Evolutionary conservation across 106 monocot species (phyloP), one percentile per base, ranked within the genome.

Genomic region (Chionographis japonica): DNA sequence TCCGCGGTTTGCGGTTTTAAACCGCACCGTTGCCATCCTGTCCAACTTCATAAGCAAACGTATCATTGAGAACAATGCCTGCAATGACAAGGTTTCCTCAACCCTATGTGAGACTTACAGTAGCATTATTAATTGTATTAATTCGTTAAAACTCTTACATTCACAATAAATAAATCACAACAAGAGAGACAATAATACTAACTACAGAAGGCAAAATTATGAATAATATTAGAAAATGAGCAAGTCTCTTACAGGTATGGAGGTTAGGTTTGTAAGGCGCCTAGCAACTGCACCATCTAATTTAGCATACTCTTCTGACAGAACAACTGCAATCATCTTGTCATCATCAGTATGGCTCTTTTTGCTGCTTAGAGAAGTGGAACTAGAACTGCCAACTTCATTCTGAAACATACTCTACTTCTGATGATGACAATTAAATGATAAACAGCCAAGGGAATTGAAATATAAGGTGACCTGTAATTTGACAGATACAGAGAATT

Each of bases 271-370:
- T 46, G 81, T 50, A 49, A 81, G 53, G 40, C 72, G 72, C 18
- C 67, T 65, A 67, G 67, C 56, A 65, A 77, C 68, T 40, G 71
- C 62, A 39, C 68, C 67, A 58, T 81, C 72, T 38, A 75, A 56
- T 37, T 60, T 72, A 7, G 76, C 62, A 64, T 77, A 81, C 56
- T 81, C 81, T 65, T 81, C 81, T 6, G 81, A 77, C 12, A 81
- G 68, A 40, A 77, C 52, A 49, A 73, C 18, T 20, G 81, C 81
- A 69, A 81, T 81, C 77, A 81, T 81, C 40, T 59, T 68, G 67
- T 81, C 81, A 68, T 81, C 76, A 62, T 67, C 66, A 35, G 55
- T 69, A 40, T 81, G 68, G 15, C 56, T 27, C 35, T 2, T 66
- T 41, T 57, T 55, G 9, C 68, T 56, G 39, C 40, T 56, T 10